phyloP scores from a whole-genome alignment of 73 alveolate species.

The Symbiodinium pilosum region DNA sequence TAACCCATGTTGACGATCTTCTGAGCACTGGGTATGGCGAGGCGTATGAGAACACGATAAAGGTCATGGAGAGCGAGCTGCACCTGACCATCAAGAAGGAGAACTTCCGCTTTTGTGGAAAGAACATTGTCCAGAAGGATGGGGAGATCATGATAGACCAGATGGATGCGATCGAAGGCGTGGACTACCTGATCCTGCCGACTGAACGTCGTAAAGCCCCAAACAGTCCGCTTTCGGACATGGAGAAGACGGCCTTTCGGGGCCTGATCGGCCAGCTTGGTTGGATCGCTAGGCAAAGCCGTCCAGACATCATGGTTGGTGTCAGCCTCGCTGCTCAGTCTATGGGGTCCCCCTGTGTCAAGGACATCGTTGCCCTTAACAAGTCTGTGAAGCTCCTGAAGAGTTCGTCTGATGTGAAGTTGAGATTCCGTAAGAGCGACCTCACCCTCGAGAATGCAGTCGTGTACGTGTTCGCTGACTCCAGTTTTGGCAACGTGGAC shows the following conservation, averaged over 20 bases:
- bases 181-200: background rate
- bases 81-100: background rate
- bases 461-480: background rate
- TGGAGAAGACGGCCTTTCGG: background rate
- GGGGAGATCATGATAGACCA: background rate
- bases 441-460: background rate
- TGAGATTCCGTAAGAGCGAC: background rate
- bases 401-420: background rate
- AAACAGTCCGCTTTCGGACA: background rate
- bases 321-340: background rate
- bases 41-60: background rate
- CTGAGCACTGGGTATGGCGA: background rate
- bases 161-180: constrained; percentile 29
- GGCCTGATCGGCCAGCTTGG: constrained; percentile 35
- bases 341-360: background rate
- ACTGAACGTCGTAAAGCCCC: background rate
- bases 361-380: background rate
- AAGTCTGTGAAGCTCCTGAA: constrained; percentile 12
- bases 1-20: constrained; percentile 65
- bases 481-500: background rate
- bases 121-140: background rate
- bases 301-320: background rate
- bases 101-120: constrained; percentile 9
- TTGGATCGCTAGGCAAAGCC: background rate
- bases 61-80: background rate